Conservation (phyloP, 352 stramenopile genomes). For the Phytophthora crassamura region DNA sequence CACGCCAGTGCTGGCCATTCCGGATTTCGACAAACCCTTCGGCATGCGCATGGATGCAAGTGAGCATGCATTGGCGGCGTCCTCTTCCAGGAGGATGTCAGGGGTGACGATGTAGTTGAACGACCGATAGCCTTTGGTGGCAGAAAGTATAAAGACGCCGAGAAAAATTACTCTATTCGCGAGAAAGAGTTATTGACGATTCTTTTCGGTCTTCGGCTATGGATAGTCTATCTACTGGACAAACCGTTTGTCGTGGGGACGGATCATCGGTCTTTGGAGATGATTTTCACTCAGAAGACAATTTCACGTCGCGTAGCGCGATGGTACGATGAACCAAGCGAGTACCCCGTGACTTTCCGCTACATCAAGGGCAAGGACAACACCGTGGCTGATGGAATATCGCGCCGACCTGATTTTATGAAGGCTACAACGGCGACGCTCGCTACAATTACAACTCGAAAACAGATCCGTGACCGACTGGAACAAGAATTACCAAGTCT, state of each 20-base stretch:
- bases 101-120: not conserved
- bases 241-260: conserved; percentile 5
- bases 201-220: not conserved
- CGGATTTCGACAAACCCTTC: conserved; percentile 7
- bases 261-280: not conserved
- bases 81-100: conserved; percentile 4
- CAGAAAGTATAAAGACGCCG: conserved; percentile 6
- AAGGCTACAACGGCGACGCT: too few species aligned
- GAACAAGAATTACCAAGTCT: too few species aligned
- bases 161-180: conserved; percentile 6
- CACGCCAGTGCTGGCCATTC: conserved; percentile 11
- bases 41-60: conserved; percentile 1
- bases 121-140: conserved; percentile 13
- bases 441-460: too few species aligned
- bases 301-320: too few species aligned
- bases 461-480: too few species aligned
- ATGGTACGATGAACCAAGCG: too few species aligned
- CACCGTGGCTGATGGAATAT: too few species aligned
- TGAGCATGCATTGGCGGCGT: conserved; percentile 11
- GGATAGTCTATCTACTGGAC: conserved; percentile 13
- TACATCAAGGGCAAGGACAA: too few species aligned
- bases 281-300: not conserved
- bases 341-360: too few species aligned
- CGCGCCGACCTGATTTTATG: too few species aligned
- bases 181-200: conserved; percentile 23